Percentiles rank a stretch among this genome's conserved stretches.
Conservation (phyloP, 2,329 filamentous ascomycete species). For the Pseudocercospora eumusae region DNA sequence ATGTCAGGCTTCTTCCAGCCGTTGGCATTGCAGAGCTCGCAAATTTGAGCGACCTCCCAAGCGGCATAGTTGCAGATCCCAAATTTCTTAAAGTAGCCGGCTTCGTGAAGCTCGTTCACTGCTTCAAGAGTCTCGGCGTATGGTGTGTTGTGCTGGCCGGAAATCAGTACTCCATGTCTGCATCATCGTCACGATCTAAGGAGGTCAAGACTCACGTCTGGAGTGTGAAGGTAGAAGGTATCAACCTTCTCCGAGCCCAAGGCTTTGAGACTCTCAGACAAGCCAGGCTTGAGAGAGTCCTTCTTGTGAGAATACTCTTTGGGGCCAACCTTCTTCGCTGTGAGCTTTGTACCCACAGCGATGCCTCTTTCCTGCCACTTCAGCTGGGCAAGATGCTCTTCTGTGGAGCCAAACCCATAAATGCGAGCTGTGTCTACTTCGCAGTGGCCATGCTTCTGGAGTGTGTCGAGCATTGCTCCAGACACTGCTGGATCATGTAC, state of each 20-base stretch:
- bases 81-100: slow-evolving; percentile 49
- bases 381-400: slow-evolving; percentile 35
- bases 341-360: slow-evolving; percentile 36
- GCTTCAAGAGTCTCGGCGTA: slow-evolving; percentile 49
- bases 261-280: slow-evolving; percentile 68
- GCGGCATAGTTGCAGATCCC: slow-evolving; percentile 51
- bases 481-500: slow-evolving; percentile 30
- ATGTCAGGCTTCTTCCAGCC: slow-evolving; percentile 48
- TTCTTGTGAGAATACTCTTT: slow-evolving; percentile 31
- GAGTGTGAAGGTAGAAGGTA: slow-evolving; percentile 64
- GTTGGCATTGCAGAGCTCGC: slow-evolving; percentile 47
- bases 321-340: slow-evolving; percentile 24
- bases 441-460: slow-evolving; percentile 37
- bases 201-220: neutral
- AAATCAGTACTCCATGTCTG: slow-evolving; percentile 57
- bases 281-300: slow-evolving; percentile 53
- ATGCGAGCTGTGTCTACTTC: slow-evolving; percentile 37
- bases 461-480: slow-evolving; percentile 32
- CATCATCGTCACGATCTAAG: neutral
- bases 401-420: slow-evolving; percentile 33
- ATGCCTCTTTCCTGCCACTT: slow-evolving; percentile 34
- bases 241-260: slow-evolving; percentile 71
- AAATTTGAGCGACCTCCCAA: slow-evolving; percentile 53
- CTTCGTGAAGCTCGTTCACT: slow-evolving; percentile 49
- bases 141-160: slow-evolving; percentile 39